A percentile compares a stretch with the other conserved stretches of the same genome.
Evolutionary conservation across 441 rosid species (phyloP).

Genomic region (Macaranga tanarius): DNA sequence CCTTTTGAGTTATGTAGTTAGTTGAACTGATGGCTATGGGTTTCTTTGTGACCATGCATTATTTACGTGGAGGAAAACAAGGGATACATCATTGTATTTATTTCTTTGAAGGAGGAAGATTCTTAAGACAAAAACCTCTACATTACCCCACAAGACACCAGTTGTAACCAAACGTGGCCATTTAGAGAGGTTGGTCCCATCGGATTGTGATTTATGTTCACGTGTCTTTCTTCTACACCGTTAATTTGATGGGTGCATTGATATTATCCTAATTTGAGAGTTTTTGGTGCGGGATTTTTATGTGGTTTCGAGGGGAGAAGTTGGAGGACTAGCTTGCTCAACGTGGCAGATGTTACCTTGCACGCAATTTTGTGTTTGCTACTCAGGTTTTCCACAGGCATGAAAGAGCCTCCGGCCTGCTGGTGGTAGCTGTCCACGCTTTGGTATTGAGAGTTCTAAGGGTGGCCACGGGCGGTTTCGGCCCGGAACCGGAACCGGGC

Average conservation of each 20-base stretch:
- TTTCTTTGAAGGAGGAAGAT: conserved; percentile 18
- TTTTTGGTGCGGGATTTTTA: neutral
- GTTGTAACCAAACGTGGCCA: neutral
- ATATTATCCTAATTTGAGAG: conserved; percentile 13
- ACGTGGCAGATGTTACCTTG: conserved; percentile 37
- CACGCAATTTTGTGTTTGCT: conserved; percentile 40
- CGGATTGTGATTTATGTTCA: conserved; percentile 12
- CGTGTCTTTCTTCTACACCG: conserved; percentile 15
- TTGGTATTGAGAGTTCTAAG: no score
- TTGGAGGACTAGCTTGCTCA: conserved; percentile 23
- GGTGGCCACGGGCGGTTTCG: no score
- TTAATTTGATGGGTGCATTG: conserved; percentile 1
- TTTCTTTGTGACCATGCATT: conserved; percentile 25
- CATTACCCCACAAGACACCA: neutral
- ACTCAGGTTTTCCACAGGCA: conserved; percentile 35
- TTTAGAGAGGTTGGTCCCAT: conserved; percentile 3
- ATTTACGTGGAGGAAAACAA: conserved; percentile 56
- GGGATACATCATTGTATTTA: conserved; percentile 16
- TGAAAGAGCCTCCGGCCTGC: no score
- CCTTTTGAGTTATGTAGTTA: neutral
- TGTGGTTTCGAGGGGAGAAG: conserved; percentile 22
- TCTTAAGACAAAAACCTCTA: conserved; percentile 2
- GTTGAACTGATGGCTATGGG: conserved; percentile 6
- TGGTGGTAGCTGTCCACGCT: no score
- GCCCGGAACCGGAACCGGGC: no score